Evolutionary conservation across 2,329 filamentous ascomycete genomes (phyloP), one percentile per base, ranked within the genome.

Genomic region (Alternaria gansuensis): DNA sequence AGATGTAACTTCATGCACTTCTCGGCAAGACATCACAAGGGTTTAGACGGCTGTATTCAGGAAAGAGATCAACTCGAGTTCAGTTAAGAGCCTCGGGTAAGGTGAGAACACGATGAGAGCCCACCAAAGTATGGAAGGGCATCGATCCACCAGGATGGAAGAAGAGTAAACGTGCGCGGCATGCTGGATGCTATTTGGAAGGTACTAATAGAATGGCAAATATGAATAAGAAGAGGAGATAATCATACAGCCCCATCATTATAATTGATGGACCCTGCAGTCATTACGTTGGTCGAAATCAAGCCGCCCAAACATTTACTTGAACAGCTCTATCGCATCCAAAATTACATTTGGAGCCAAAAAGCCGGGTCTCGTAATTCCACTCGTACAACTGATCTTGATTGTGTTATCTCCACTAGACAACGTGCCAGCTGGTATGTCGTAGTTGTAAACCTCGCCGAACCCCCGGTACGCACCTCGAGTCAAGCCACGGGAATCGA

Each of bases 401-500:
- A 90, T 83, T 28, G 85, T 88, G 68, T 90, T 90, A 7, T 76
- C 76, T 0, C 87, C 88, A n/a, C 79, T 77, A 7, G 84, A 80
- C 45, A 90, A 80, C 3, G 80, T 87, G 0, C 86, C 87, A 2
- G 83, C 77, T 0, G 87, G 85, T 45, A 90, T 83, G n/a, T 75
- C 77, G 44, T 86, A 82, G 59, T 87, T 82, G 67, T 90, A 90
- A 5, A 89, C 82, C 65, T 90, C 87, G 4, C 87, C 87, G 52
- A 81, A 78, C 0, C 88, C 88, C 7, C 87, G 80, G 68, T 90
- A 90, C 0, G 86, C 86, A 10, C 88, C 88, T 11, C 88, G 80
- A 0, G 88, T 90, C 2, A 90, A 82, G 11, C 88, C 88, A 14
- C 88, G 82, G 4, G 84, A 87, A 70, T 90, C 83, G 48, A 90